Percentiles rank a stretch among this genome's conserved stretches.
These are phyloP conservation scores for Cercospora sojina DNA, from an alignment of 2,329 filamentous ascomycete genomes.

Conservation along the genomic window DNA sequence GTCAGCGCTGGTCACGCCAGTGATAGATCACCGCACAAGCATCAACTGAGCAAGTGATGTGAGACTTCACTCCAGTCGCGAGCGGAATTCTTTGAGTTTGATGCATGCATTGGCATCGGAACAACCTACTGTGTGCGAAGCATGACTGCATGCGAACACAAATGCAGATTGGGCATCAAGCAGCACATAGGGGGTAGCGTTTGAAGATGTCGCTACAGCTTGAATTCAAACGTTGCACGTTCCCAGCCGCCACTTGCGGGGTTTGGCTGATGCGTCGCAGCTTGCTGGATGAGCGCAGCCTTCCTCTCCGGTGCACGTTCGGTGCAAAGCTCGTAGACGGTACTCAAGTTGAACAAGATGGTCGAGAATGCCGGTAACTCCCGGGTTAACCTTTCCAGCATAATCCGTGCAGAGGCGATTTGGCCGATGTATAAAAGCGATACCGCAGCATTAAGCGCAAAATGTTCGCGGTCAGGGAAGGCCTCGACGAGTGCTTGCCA, in stretches of 20 bases:
- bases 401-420: constrained; percentile 66
- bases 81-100: not conserved
- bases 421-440: constrained; percentile 78
- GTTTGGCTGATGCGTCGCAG: constrained; percentile 25
- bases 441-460: constrained; percentile 79
- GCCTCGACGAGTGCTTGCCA: constrained; percentile 59
- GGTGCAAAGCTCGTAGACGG: constrained; percentile 87
- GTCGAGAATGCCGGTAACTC: constrained; percentile 69
- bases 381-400: constrained; percentile 67
- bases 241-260: constrained; percentile 36
- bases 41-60: not conserved
- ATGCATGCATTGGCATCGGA: not conserved
- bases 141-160: not conserved
- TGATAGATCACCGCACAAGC: not conserved
- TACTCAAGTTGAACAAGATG: constrained; percentile 83
- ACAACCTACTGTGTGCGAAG: not conserved
- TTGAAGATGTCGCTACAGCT: constrained; percentile 26
- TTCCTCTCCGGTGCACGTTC: constrained; percentile 73
- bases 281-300: constrained; percentile 57
- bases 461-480: constrained; percentile 62
- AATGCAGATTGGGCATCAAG: not conserved
- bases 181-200: not conserved
- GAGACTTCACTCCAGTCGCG: not conserved
- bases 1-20: not conserved
- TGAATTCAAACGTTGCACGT: constrained; percentile 34